These are phyloP conservation scores for Ligustrum vulgare DNA, from an alignment of 257 asterid species.

Conservation along the genomic window DNA sequence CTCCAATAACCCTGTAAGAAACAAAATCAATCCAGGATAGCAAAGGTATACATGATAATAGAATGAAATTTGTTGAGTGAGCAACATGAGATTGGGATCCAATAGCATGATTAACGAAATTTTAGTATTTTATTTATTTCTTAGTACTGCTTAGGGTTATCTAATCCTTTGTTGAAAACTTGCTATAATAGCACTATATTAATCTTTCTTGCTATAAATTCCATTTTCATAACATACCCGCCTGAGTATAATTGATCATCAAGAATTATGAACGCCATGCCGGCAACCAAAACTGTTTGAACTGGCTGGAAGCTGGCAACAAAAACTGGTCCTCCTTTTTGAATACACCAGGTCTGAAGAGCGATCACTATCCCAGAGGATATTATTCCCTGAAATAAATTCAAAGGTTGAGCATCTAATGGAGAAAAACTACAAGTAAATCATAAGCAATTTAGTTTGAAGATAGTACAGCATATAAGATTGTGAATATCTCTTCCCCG, in stretches of 20 bases:
- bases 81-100: not conserved
- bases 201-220: not conserved
- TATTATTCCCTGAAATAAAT: conserved; percentile 64
- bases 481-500: conserved; percentile 62
- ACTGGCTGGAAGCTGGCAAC: conserved; percentile 91
- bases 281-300: conserved; percentile 79
- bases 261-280: conserved; percentile 71
- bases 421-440: not conserved
- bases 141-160: not conserved
- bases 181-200: not conserved
- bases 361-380: conserved; percentile 78
- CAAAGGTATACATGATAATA: not conserved
- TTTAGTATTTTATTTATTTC: not conserved
- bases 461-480: conserved; percentile 71
- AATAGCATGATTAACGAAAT: not conserved
- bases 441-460: conserved; percentile 13
- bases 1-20: conserved; percentile 67
- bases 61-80: not conserved
- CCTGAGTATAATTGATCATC: conserved; percentile 75
- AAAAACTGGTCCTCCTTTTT: conserved; percentile 89
- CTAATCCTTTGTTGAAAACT: too few relatives aligned
- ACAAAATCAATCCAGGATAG: conserved; percentile 7
- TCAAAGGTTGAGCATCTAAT: conserved; percentile 10
- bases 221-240: conserved; percentile 48
- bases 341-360: conserved; percentile 89